Evolutionary conservation across 2,329 filamentous ascomycete genomes (phyloP), one percentile per base, ranked within the genome.

Genomic region (Fusarium hostae): DNA sequence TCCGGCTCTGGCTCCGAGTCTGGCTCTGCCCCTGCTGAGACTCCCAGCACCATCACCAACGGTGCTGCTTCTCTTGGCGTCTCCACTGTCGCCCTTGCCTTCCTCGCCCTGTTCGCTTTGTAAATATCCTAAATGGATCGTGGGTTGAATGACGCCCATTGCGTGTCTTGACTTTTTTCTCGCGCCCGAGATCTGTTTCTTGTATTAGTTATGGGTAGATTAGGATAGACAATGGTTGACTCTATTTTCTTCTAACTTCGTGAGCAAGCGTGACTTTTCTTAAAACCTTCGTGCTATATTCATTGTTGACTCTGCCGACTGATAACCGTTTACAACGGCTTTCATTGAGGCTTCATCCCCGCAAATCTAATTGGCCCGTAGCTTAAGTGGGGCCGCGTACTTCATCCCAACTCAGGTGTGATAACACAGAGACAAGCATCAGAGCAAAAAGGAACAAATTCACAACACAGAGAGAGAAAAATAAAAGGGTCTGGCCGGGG

Each of bases 401-500:
- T 35, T 28, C 10, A 39, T 28, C 30, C 22, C 3, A 9, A n/a
- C 24, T 13, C 13, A n/a, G 16, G 4, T 15, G 16, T 11, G 7
- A 35, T 15, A 48, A 11, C 16, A 34, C 28, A n/a, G 28, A 11
- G 26, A 16, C 40, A 16, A 41, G 20, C 15, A 20, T 7, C n/a
- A n/a, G 10, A n/a, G 16, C 35, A 48, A 66, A 43, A 66, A 66
- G 32, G 12, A 41, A 40, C 9, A 18, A 4, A 28, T 7, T 15
- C 34, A 13, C 10, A 16, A 44, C 8, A 3, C 8, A 20, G n/a
- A 12, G 16, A 22, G 9, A 26, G 28, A 30, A 68, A 68, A 58
- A 54, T 20, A 9, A 12, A 66, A 75, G 81, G 81, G 79, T 81
- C 81, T 82, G 81, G 80, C 82, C 82, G 82, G 80, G 82, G 81